Evolutionary conservation across 169 alveolate species (phyloP), one percentile per base, ranked within the genome.

Genomic region (Babesia ovata): DNA sequence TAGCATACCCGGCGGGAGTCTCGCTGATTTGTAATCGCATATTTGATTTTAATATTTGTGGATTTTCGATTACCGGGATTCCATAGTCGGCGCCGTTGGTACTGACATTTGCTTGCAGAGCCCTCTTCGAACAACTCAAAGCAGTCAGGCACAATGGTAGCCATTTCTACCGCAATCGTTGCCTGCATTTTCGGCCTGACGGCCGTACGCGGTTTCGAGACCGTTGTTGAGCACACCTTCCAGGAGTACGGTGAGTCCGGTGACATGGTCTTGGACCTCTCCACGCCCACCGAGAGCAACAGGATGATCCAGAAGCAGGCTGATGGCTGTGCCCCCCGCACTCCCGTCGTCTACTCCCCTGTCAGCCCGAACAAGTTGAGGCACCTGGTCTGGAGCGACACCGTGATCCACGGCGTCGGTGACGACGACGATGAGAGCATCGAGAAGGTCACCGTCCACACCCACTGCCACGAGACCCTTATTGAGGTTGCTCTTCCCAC

Each of bases 381-480:
- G 36, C 13, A 29, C 26, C 13, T 61, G 11, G 33, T 9, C 50
- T 61, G 70, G 70, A 8, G 36, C 26, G 54, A 36, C 45, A 26
- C 17, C 50, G 54, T 28, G 24, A 61, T 61, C 54, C 42, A 36
- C 54, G 70, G 45, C 22, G 54, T 61, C 22, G 67, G 28, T 13
- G 50, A 59, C 48, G 67, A 59, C 39, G 13, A 17, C 24, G 67
- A 10, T 4, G 50, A 59, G 14, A n/a, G 50, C 67, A 61, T 61
- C 33, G 54, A 42, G 24, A 50, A 61, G 45, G 70, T 61, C 26
- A 44, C 42, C 45, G 70, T 61, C 54, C 13, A 19, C 50, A 50
- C 54, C 53, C 33, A 61, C 54, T 61, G 70, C 70, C 42, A 39
- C 42, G 54, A 61, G 24, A 11, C 70, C 70, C 48, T 44, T n/a